Percentiles rank a stretch among this genome's conserved stretches.
Conservation (phyloP, 805 yeast species). For the Yarrowia phangngaensis region DNA sequence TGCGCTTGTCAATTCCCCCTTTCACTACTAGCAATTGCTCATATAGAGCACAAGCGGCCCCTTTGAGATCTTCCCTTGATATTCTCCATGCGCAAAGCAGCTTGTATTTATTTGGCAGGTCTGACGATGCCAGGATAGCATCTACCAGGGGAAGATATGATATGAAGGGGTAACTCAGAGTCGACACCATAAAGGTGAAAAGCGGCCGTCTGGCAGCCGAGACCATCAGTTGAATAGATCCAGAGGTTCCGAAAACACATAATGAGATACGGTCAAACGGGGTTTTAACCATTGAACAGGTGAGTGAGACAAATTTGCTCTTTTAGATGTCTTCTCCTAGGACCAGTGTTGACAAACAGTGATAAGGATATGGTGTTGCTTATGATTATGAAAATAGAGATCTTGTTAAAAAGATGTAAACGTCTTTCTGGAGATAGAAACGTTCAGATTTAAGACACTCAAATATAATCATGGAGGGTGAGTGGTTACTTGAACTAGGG, state of each 20-base stretch:
- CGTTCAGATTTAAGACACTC: no score
- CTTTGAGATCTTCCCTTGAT: constrained; percentile 44
- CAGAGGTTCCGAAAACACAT: constrained; percentile 1
- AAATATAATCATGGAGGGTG: no score
- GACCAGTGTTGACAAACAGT: no score
- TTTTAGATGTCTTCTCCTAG: no score
- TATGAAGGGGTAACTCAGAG: constrained; percentile 11
- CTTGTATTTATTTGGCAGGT: constrained; percentile 39
- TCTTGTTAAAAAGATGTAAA: no score
- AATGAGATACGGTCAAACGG: background rate
- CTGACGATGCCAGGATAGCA: constrained; percentile 4
- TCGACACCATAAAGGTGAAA: background rate
- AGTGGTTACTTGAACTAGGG: no score
- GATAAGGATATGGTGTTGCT: no score
- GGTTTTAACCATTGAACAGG: no score
- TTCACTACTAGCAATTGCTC: constrained; percentile 22
- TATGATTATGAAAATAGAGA: no score
- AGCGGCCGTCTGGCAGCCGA: background rate
- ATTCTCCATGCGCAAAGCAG: constrained; percentile 50
- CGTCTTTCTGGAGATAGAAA: no score
- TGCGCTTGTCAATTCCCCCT: background rate
- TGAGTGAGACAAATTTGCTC: no score
- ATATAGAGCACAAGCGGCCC: constrained; percentile 34
- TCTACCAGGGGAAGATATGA: constrained; percentile 10
- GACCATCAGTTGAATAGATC: constrained; percentile 1